Conservation (phyloP, 1,284 basidiomycete genomes). For the Limonomyces culmigenus region DNA sequence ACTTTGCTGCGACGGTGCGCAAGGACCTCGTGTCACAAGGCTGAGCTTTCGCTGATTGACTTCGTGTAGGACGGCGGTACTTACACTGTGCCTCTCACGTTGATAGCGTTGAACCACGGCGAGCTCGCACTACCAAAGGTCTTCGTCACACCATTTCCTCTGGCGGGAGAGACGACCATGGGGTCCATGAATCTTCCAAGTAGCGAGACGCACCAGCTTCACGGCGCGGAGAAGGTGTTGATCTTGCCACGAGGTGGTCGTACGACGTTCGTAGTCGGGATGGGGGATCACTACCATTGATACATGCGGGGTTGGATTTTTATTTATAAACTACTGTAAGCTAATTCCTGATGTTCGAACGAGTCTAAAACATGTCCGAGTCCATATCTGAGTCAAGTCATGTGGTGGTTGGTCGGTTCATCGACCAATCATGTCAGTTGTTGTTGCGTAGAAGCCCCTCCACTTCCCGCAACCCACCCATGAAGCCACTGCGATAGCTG, state of each 20-base stretch:
- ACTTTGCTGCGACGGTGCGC: slow-evolving; percentile 50
- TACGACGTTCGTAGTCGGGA: slow-evolving; percentile 61
- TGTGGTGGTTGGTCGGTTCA: too few relatives aligned
- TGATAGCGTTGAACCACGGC: slow-evolving; percentile 68
- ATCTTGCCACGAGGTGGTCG: slow-evolving; percentile 64
- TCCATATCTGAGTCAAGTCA: too few relatives aligned
- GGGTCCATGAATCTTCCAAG: slow-evolving; percentile 39
- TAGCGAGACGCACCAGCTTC: slow-evolving; percentile 56
- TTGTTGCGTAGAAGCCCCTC: slow-evolving; percentile 15
- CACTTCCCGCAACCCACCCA: slow-evolving; percentile 25
- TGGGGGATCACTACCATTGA: too few relatives aligned
- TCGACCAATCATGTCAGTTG: too few relatives aligned
- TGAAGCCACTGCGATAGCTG: slow-evolving; percentile 28
- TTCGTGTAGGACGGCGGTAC: slow-evolving; percentile 40
- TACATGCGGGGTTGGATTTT: too few relatives aligned
- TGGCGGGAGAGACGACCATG: slow-evolving; percentile 32
- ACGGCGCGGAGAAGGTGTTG: slow-evolving; percentile 59
- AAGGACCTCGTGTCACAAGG: too few relatives aligned
- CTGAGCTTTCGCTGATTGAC: slow-evolving; percentile 1
- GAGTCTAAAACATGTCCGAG: too few relatives aligned
- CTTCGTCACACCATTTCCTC: slow-evolving; percentile 38
- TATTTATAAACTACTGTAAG: too few relatives aligned
- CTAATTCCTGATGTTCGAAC: too few relatives aligned
- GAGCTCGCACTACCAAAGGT: slow-evolving; percentile 56
- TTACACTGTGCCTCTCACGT: slow-evolving; percentile 40